These are phyloP conservation scores for Leccinum subtestaceum DNA, from an alignment of 768 basidiomycete species.

Conservation along the genomic window DNA sequence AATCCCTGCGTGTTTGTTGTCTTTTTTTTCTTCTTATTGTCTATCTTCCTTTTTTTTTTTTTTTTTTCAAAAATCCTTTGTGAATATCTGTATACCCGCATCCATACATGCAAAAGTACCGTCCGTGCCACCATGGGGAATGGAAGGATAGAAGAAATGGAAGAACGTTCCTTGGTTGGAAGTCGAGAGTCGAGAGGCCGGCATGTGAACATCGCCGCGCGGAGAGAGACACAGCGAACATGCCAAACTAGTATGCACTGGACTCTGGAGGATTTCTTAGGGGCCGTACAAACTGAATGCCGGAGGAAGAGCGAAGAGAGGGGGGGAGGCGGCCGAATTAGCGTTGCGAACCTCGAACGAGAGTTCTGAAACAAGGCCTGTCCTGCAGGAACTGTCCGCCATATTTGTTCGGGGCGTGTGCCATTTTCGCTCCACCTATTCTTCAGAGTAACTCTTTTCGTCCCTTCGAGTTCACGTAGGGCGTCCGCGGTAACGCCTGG, in stretches of 20 bases:
- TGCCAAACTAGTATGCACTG: neutral
- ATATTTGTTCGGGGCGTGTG: neutral
- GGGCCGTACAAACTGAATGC: neutral
- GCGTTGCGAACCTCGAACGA: neutral
- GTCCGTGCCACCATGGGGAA: slow-evolving; percentile 6
- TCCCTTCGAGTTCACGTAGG: neutral
- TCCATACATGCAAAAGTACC: neutral
- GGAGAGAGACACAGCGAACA: neutral
- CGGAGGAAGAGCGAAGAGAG: neutral
- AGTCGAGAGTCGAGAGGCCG: slow-evolving; percentile 3
- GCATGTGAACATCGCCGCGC: slow-evolving; percentile 1
- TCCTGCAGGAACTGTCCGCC: neutral
- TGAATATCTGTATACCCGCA: neutral
- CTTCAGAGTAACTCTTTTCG: neutral
- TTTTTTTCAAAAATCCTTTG: neutral
- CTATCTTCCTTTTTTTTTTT: neutral
- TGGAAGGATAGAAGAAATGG: slow-evolving; percentile 1
- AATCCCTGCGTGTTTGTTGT: neutral
- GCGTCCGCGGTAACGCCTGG: slow-evolving; percentile 20
- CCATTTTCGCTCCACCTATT: neutral
- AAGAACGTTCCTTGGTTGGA: neutral
- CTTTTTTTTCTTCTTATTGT: neutral
- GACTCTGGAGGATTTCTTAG: neutral
- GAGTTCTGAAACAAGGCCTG: slow-evolving; percentile 11
- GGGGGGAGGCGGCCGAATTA: neutral